A percentile compares a stretch with the other conserved stretches of the same genome.
Conservation (phyloP, 2,329 filamentous ascomycete species). For the Penicillium digitatum region DNA sequence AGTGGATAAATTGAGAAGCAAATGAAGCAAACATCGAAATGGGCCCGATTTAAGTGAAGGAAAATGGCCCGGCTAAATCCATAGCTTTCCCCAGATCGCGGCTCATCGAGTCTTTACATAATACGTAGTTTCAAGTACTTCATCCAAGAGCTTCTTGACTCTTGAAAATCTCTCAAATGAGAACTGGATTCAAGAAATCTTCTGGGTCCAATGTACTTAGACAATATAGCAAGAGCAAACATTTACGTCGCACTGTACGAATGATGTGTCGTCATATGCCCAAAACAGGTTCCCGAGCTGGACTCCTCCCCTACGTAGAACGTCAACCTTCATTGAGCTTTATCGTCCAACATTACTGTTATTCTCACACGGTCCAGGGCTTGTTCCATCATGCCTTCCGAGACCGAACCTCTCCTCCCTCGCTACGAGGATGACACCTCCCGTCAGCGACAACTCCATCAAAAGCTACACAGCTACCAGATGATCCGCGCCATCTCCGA, state of each 20-base stretch:
- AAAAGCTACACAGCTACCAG: slow-evolving; percentile 91
- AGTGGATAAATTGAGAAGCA: neutral
- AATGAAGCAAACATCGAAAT: neutral
- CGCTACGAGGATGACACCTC: slow-evolving; percentile 71
- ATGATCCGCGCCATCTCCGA: slow-evolving; percentile 77
- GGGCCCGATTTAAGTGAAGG: neutral
- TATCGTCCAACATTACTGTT: neutral
- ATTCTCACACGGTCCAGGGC: neutral
- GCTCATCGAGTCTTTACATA: neutral
- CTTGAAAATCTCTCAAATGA: neutral
- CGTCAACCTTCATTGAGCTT: neutral
- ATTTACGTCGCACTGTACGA: neutral
- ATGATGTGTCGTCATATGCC: slow-evolving; percentile 11
- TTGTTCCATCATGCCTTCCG: slow-evolving; percentile 45
- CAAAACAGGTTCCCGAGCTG: slow-evolving; percentile 7
- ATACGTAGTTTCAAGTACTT: neutral
- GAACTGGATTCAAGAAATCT: neutral
- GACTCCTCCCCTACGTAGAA: neutral
- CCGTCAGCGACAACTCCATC: slow-evolving; percentile 71
- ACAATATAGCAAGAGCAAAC: neutral
- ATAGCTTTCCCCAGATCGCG: slow-evolving; percentile 9
- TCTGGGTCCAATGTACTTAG: neutral
- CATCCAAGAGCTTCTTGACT: neutral
- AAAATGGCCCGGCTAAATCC: slow-evolving; percentile 1
- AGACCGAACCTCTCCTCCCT: slow-evolving; percentile 75